Base-by-base conservation (phyloP, 2,329 filamentous ascomycete genomes). In the Neofusicoccum cordaticola region DNA sequence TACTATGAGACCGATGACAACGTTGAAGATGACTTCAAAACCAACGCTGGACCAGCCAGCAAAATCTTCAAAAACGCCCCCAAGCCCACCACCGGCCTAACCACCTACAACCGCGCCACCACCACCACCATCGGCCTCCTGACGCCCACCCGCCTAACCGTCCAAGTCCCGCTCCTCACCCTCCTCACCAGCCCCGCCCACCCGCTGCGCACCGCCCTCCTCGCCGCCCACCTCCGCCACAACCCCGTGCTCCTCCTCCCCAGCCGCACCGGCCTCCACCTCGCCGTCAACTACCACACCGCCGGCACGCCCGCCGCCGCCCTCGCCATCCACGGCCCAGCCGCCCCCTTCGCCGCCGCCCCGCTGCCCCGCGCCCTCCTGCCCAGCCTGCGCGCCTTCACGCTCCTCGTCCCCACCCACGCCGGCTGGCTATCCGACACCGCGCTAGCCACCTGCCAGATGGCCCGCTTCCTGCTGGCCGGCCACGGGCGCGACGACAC, bases 81-180 rank as follows among this genome's bases (percentile, higher is more conserved):
- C 17, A 11, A 51, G 22, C 15, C 48, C 27, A 6, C 48, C 31
- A 15, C 35, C 9, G 51, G n/a, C 52, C 12, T 48, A 11, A 56
- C 53, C 22, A 17, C 7, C 5, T 3, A 8, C 53, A 34, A 31
- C 19, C 35, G n/a, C 17, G 6, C 17, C 35, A 17, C 19, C 37
- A 39, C 35, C 9, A 13, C 9, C 51, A 15, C 13, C 17, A 9
- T 50, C 17, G 44, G 12, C 42, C n/a, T 12, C 39, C 45, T 17
- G 58, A 51, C 45, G 42, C 67, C 22, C 17, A 72, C 72, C 68
- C 71, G 68, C 44, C 67, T 57, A 5, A 63, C 42, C 8, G 31
- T 67, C 12, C 19, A 41, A 13, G 7, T 68, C 3, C 39, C 66
- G 4, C 37, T 56, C 4, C 39, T 57, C 22, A 63, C 70, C 13